Evolutionary conservation across 2,329 filamentous ascomycete species (phyloP).

Genomic region (Colletotrichum sp.): DNA sequence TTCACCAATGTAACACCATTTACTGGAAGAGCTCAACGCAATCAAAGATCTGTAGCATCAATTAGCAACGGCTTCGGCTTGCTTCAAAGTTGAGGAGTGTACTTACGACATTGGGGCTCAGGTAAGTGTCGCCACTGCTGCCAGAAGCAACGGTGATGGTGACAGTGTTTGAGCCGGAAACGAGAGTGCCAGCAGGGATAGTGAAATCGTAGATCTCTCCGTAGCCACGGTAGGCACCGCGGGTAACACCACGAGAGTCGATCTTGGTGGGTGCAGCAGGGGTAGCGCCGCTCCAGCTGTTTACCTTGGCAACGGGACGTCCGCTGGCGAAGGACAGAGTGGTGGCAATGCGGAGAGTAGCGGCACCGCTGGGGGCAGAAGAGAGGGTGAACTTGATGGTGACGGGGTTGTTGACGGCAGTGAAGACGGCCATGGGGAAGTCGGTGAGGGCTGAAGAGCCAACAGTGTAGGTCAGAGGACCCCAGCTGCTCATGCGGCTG

Average conservation of each 20-base stretch:
- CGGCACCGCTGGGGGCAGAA: constrained; percentile 51
- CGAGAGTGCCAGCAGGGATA: constrained; percentile 64
- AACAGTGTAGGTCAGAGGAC: constrained; percentile 64
- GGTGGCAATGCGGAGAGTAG: constrained; percentile 68
- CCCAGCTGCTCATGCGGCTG: constrained; percentile 67
- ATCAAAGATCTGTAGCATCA: constrained; percentile 12
- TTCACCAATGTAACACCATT: background rate
- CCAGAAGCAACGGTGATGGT: constrained; percentile 65
- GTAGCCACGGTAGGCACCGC: constrained; percentile 67
- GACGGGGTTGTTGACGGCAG: constrained; percentile 61
- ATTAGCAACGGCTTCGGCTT: background rate
- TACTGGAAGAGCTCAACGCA: constrained; percentile 21
- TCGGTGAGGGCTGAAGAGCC: constrained; percentile 55
- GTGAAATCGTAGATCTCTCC: constrained; percentile 68
- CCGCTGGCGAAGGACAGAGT: constrained; percentile 67
- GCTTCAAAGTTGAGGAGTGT: background rate
- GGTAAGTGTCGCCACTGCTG: constrained; percentile 56
- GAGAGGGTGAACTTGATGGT: constrained; percentile 65
- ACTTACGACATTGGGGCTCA: constrained; percentile 61
- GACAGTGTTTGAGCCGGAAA: constrained; percentile 67
- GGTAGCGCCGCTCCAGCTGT: constrained; percentile 53
- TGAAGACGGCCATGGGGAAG: constrained; percentile 72
- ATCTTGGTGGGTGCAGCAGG: constrained; percentile 66
- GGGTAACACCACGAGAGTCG: constrained; percentile 67
- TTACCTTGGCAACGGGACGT: constrained; percentile 62